Conservation (phyloP, 2,329 filamentous ascomycete genomes). For the Macrophomina phaseolina region DNA sequence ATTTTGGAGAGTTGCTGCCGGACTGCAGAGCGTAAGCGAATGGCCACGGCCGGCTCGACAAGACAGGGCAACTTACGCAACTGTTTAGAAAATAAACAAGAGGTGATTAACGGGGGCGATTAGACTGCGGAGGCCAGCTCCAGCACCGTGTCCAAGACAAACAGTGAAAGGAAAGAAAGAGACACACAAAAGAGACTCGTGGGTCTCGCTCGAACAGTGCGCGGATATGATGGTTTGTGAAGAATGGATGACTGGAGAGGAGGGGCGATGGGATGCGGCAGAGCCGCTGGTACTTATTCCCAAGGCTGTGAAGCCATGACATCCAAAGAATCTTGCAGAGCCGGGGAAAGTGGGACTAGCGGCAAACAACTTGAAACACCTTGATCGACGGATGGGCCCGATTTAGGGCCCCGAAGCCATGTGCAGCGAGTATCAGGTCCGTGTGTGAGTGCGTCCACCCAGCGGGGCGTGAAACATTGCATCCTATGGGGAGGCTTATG, state of each 20-base stretch:
- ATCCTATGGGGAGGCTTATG: slow-evolving; percentile 19
- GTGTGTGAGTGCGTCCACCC: slow-evolving; percentile 19
- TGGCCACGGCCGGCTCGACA: background rate
- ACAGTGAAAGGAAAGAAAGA: slow-evolving; percentile 28
- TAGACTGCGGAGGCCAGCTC: slow-evolving; percentile 53
- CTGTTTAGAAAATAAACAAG: slow-evolving; percentile 32
- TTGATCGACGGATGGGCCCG: slow-evolving; percentile 21
- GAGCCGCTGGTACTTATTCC: slow-evolving; percentile 46
- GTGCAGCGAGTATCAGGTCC: slow-evolving; percentile 24
- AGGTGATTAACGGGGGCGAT: slow-evolving; percentile 46
- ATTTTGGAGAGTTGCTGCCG: slow-evolving; percentile 42
- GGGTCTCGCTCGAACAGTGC: slow-evolving; percentile 27
- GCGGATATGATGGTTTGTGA: slow-evolving; percentile 28
- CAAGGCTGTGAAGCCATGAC: slow-evolving; percentile 36
- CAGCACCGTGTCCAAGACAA: slow-evolving; percentile 40
- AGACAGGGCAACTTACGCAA: slow-evolving; percentile 38
- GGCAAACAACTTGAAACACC: slow-evolving; percentile 48
- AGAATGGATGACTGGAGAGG: slow-evolving; percentile 36
- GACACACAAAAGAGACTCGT: slow-evolving; percentile 43
- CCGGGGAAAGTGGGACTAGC: slow-evolving; percentile 34
- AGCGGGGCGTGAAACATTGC: slow-evolving; percentile 22
- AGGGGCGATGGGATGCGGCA: slow-evolving; percentile 42
- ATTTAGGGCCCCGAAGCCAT: slow-evolving; percentile 27
- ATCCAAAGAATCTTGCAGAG: slow-evolving; percentile 30
- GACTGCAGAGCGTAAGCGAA: slow-evolving; percentile 37